phyloP scores from a whole-genome alignment of 2,329 filamentous ascomycete genomes.

The Tolypocladium guangdongense region DNA sequence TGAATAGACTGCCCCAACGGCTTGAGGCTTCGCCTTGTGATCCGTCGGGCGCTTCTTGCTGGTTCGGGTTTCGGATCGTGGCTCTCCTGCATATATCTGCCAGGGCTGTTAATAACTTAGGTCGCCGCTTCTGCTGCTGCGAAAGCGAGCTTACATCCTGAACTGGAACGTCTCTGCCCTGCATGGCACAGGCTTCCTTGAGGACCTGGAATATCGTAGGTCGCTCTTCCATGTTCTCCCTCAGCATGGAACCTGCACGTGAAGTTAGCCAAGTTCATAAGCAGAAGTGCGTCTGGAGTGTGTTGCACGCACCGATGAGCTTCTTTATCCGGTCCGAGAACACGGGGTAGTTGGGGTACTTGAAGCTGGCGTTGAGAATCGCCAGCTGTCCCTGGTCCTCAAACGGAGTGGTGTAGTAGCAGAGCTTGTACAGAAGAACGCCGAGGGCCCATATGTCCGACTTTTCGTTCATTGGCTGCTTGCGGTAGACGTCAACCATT shows the following conservation, averaged over 20 bases:
- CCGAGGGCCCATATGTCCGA: constrained; percentile 97
- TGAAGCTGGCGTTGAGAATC: constrained; percentile 91
- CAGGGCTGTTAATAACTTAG: constrained; percentile 3
- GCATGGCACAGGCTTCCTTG: constrained; percentile 78
- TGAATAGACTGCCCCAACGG: constrained; percentile 69
- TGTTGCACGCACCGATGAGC: constrained; percentile 57
- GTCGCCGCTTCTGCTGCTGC: neutral
- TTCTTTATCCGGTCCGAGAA: constrained; percentile 88
- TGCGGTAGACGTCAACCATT: constrained; percentile 97
- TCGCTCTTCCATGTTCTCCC: constrained; percentile 64
- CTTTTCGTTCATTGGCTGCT: constrained; percentile 95
- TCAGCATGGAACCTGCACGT: constrained; percentile 69
- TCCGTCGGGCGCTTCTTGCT: constrained; percentile 42
- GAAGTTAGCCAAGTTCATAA: neutral
- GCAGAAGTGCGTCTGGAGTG: too few species aligned
- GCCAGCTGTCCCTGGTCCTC: constrained; percentile 96
- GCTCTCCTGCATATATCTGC: constrained; percentile 61
- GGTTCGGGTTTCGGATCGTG: constrained; percentile 50
- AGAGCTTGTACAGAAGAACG: constrained; percentile 92
- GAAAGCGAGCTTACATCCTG: constrained; percentile 59
- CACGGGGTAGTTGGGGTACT: constrained; percentile 74
- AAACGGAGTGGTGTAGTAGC: constrained; percentile 98
- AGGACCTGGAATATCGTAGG: constrained; percentile 94
- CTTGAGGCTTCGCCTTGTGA: constrained; percentile 41
- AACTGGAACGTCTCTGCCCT: constrained; percentile 75